Percentiles rank a stretch among this genome's conserved stretches.
These are phyloP conservation scores for Massariosphaeria phaeospora DNA, from an alignment of 495 filamentous ascomycete species.

Conservation along the genomic window DNA sequence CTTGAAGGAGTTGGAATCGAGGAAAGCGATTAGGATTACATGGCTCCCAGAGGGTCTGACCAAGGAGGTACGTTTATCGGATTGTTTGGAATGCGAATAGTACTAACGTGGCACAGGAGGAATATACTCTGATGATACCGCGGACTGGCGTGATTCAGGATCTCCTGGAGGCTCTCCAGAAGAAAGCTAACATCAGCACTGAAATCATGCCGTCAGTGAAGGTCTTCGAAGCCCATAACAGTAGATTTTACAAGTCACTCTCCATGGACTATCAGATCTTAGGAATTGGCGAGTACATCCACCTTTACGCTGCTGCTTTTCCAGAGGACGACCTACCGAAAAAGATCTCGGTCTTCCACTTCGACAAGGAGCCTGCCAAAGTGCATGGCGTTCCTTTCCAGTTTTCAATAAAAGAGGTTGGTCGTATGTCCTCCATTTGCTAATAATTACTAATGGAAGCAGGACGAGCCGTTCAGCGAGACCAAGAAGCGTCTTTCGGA, in stretches of 20 bases:
- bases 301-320: constrained; percentile 71
- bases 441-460: background rate
- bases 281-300: constrained; percentile 78
- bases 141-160: constrained; percentile 76
- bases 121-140: constrained; percentile 72
- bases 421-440: constrained; percentile 24
- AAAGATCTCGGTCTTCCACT: constrained; percentile 73
- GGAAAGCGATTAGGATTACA: constrained; percentile 74
- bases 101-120: constrained; percentile 50
- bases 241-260: constrained; percentile 76
- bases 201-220: constrained; percentile 64
- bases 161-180: constrained; percentile 64
- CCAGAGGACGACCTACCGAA: constrained; percentile 48
- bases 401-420: constrained; percentile 78
- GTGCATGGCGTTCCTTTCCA: constrained; percentile 81
- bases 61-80: constrained; percentile 77
- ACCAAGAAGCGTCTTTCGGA: constrained; percentile 87
- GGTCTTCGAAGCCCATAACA: constrained; percentile 70
- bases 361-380: constrained; percentile 77
- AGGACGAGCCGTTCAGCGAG: constrained; percentile 83
- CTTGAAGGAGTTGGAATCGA: constrained; percentile 84
- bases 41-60: constrained; percentile 84
- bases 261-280: constrained; percentile 58
- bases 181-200: constrained; percentile 72
- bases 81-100: no score